Percentiles rank a stretch among this genome's conserved stretches.
These are phyloP conservation scores for Cladosporium sp. DNA, from an alignment of 2,329 filamentous ascomycete species.

Conservation along the genomic window DNA sequence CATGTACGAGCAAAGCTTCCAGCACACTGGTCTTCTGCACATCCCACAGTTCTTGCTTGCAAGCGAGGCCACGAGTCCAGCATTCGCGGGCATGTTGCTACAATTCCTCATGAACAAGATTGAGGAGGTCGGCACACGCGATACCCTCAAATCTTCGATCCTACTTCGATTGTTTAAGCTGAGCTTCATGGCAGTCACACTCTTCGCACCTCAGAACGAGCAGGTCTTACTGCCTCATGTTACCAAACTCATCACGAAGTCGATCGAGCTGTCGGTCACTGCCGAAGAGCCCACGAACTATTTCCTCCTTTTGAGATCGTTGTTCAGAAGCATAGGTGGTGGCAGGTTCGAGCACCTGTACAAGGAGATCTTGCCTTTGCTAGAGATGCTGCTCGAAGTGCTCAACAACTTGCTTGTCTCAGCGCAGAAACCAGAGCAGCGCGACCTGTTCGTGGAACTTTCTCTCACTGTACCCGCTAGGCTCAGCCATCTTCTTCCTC, in stretches of 20 bases:
- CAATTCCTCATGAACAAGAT: constrained; percentile 97
- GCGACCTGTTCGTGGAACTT: constrained; percentile 94
- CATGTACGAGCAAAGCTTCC: constrained; percentile 96
- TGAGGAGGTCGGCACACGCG: constrained; percentile 85
- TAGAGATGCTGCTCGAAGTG: constrained; percentile 97
- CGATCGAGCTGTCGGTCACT: constrained; percentile 90
- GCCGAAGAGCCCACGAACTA: constrained; percentile 99
- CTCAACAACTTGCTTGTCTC: constrained; percentile 91
- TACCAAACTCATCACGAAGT: constrained; percentile 94
- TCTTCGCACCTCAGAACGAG: constrained; percentile 93
- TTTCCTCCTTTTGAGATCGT: constrained; percentile 83
- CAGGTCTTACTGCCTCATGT: constrained; percentile 93
- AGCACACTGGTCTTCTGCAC: constrained; percentile 88
- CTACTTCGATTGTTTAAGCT: constrained; percentile 92
- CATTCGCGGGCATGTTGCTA: constrained; percentile 96
- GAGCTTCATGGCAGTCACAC: constrained; percentile 97
- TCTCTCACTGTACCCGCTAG: constrained; percentile 93
- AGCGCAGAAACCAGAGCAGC: constrained; percentile 81
- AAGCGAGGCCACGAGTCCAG: constrained; percentile 95
- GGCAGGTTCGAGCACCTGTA: constrained; percentile 97
- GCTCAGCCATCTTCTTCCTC: constrained; percentile 88
- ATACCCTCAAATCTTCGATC: constrained; percentile 90
- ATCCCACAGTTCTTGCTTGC: constrained; percentile 97
- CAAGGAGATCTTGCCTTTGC: constrained; percentile 90
- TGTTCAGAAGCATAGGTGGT: constrained; percentile 95